Conservation (phyloP, 1,139 yeast species). For the Saccharomyces pastorianus region DNA sequence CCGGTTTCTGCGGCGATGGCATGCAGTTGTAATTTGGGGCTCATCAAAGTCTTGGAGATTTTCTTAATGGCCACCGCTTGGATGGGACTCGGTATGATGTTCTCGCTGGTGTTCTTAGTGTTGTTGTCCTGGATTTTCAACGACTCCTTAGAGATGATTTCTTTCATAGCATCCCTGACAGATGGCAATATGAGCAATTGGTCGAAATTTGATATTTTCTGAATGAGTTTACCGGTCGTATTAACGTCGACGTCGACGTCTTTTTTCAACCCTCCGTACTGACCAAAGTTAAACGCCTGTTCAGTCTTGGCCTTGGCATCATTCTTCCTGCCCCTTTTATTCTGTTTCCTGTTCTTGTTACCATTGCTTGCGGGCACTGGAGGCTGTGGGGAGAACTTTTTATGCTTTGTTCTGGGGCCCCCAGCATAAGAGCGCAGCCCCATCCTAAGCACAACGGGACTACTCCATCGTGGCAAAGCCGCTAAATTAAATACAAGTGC, state of each 20-base stretch:
- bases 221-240: conserved; percentile 26
- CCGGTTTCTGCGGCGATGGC: conserved; percentile 95
- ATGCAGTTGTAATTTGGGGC: conserved; percentile 48
- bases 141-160: conserved; percentile 47
- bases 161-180: conserved; percentile 54
- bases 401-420: neutral
- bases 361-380: neutral
- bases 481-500: neutral
- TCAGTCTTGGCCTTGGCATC: neutral
- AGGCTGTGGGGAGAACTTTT: neutral
- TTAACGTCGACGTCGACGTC: conserved; percentile 8
- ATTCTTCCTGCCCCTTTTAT: neutral
- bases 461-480: neutral
- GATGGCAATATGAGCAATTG: conserved; percentile 59
- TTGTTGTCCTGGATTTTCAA: conserved; percentile 14
- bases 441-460: neutral
- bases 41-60: conserved; percentile 34
- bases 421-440: neutral
- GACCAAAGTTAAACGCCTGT: conserved; percentile 7
- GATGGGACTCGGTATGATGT: conserved; percentile 51
- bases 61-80: conserved; percentile 52
- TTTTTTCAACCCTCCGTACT: conserved; percentile 24
- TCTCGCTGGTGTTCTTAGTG: conserved; percentile 13
- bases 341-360: neutral
- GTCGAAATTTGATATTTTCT: conserved; percentile 52